A percentile compares a stretch with the other conserved stretches of the same genome.
Conservation (phyloP, 1,284 basidiomycete genomes). For the Paramarasmius palmivorus region DNA sequence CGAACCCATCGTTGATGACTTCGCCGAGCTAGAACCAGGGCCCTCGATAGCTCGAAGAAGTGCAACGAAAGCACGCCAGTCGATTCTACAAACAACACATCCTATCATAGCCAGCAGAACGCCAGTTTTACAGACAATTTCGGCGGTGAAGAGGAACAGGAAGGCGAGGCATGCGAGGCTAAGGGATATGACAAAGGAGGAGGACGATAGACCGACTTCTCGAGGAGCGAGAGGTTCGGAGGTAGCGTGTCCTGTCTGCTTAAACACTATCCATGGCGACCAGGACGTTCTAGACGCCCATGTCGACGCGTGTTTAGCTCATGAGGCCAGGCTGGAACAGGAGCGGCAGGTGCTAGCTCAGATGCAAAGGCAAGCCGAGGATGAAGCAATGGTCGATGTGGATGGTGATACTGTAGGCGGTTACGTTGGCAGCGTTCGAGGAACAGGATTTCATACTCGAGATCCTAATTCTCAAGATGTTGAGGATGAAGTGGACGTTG, state of each 20-base stretch:
- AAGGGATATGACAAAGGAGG: slow-evolving; percentile 62
- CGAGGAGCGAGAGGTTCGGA: slow-evolving; percentile 33
- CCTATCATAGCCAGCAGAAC: slow-evolving; percentile 62
- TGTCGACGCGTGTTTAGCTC: slow-evolving; percentile 70
- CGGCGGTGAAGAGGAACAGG: slow-evolving; percentile 59
- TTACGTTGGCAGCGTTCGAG: slow-evolving; percentile 45
- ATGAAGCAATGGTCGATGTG: slow-evolving; percentile 34
- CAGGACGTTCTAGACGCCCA: slow-evolving; percentile 73
- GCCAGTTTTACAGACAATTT: slow-evolving; percentile 46
- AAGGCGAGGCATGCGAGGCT: slow-evolving; percentile 63
- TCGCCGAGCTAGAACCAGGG: slow-evolving; percentile 5
- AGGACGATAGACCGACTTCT: slow-evolving; percentile 45
- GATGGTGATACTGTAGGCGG: slow-evolving; percentile 36
- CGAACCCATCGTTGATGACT: slow-evolving; percentile 25
- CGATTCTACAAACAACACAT: slow-evolving; percentile 47
- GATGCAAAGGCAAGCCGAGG: slow-evolving; percentile 31
- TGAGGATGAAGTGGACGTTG: slow-evolving; percentile 77
- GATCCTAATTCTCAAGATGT: slow-evolving; percentile 56
- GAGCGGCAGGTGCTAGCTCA: slow-evolving; percentile 13
- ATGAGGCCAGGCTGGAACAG: slow-evolving; percentile 47
- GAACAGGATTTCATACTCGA: slow-evolving; percentile 67
- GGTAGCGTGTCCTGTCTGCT: slow-evolving; percentile 68
- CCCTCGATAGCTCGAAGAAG: slow-evolving; percentile 13
- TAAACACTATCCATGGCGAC: slow-evolving; percentile 56
- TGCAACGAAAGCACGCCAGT: slow-evolving; percentile 4